Evolutionary conservation across 352 stramenopile genomes (phyloP), one percentile per base, ranked within the genome.

Genomic region (Hyaloperonospora brassicae): DNA sequence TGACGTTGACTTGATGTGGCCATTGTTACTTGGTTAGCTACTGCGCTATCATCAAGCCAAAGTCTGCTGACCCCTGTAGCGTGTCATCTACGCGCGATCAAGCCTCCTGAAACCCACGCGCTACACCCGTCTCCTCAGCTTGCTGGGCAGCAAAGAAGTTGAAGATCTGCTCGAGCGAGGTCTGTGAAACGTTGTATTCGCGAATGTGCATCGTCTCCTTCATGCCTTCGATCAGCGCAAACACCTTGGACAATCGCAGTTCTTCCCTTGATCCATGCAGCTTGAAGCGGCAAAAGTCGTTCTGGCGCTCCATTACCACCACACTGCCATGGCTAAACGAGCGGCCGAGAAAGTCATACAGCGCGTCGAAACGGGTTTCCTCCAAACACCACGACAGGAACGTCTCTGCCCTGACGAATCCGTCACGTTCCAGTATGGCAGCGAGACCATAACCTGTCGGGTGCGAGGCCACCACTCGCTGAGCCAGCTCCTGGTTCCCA

Each of bases 101-200:
- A 31, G 56, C 50, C 9, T 62, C 43, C 13, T 71, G 59, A 66
- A 70, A 73, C 2, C 66, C 66, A 49, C 66, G 66, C 48, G 66
- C 66, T 2, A 70, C 60, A 21, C 66, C 63, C 22, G 64, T 64
- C 24, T 79, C 70, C 43, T 83, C 70, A 6, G 53, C 30, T 55
- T 95, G 85, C 40, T 93, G 66, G 5, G 66, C 69, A 2, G 87
- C 87, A 50, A 96, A 96, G 12, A 61, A 68, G 59, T 96, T 94
- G 67, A 96, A 96, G 22, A 96, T 89, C 61, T 96, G 87, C 70
- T 96, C 86, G 34, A 96, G 51, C 17, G 84, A 89, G 8, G 84
- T 95, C 57, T 96, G 86, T 25, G 68, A 90, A n/a, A 96, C 69
- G 38, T 75, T 84, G 68, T 96, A 96, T 47, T 95, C 85, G 12